Base-by-base conservation (phyloP, 495 filamentous ascomycete genomes). In the Aspergillus wentii region DNA sequence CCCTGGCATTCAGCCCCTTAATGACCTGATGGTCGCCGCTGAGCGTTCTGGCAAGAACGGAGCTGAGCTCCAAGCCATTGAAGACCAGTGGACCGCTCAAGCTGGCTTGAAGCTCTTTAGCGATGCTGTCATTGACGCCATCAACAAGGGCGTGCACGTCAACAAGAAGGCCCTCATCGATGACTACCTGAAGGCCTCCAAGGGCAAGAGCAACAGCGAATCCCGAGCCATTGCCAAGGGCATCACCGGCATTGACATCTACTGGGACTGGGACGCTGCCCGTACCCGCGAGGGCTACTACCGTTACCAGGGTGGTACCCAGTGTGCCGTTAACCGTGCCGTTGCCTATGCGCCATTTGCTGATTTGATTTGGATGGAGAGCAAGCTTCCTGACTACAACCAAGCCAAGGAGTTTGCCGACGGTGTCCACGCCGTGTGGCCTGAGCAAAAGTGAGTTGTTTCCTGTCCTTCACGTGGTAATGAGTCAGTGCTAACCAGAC, bases 291-390 rank as follows among this genome's bases (percentile, higher is more conserved):
- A 98, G 68, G 92, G 92, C 11, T 98, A 79, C 74, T 97, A 97
- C 68, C 73, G 92, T 29, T 82, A 95, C 57, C 67, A 85, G 61
- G 92, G 94, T 41, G 92, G 92, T 38, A 94, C 87, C 48, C 81
- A 88, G 54, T 95, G 88, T 56, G 87, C 88, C 19, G 74, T 98
- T 51, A 95, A 94, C 72, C 79, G 92, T 23, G 92, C 88, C 4
- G 66, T 94, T 28, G 87, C 92, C 2, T 98, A 89, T 56, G 94
- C 88, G 2, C 94, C 92, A 7, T 96, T 94, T 67, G 82, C 83
- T 31, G 92, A 98, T 54, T 74, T 94, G 51, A 87, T 98, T 62
- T 98, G 92, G 92, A 98, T 98, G 92, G 92, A 98, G 79, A 87
- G 80, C 71, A 95, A 95, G 66, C 72, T 95, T 38, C 92, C 92